Percentiles rank a stretch among this genome's conserved stretches.
Conservation (phyloP, 352 stramenopile genomes). For the Pythium volutum region DNA sequence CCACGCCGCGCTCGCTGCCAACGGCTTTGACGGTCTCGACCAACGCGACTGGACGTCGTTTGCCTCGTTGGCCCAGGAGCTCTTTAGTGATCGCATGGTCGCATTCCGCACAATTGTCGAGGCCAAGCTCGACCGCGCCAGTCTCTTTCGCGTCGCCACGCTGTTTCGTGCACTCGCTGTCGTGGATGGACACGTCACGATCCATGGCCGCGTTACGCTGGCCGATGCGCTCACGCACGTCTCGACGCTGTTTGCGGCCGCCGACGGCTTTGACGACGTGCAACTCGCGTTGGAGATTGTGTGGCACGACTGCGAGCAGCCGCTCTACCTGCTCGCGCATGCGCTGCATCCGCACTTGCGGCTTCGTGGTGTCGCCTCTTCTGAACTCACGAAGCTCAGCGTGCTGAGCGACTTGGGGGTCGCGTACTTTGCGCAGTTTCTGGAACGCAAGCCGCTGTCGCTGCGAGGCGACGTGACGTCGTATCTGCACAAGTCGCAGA, state of each 20-base stretch:
- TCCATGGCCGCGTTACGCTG: slow-evolving; percentile 24
- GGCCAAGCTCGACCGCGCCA: slow-evolving; percentile 31
- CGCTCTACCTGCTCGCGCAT: slow-evolving; percentile 60
- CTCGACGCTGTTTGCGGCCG: slow-evolving; percentile 36
- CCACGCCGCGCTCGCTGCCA: not conserved
- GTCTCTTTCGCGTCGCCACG: slow-evolving; percentile 39
- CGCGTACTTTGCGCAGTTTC: slow-evolving; percentile 50
- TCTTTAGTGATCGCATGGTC: slow-evolving; percentile 16
- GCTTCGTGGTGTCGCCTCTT: slow-evolving; percentile 33
- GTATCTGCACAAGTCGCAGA: slow-evolving; percentile 58
- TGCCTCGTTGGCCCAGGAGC: slow-evolving; percentile 22
- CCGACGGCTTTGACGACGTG: slow-evolving; percentile 45
- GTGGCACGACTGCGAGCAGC: slow-evolving; percentile 61
- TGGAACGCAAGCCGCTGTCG: slow-evolving; percentile 38
- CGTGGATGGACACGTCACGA: slow-evolving; percentile 26
- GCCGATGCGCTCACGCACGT: slow-evolving; percentile 48
- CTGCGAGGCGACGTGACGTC: slow-evolving; percentile 64
- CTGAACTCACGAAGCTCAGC: slow-evolving; percentile 55
- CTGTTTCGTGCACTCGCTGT: slow-evolving; percentile 40
- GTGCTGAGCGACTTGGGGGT: slow-evolving; percentile 57
- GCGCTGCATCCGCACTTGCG: slow-evolving; percentile 55
- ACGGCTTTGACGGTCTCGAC: not conserved
- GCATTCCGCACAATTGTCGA: slow-evolving; percentile 32
- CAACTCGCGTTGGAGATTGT: slow-evolving; percentile 49
- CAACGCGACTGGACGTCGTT: slow-evolving; percentile 36